phyloP scores from a whole-genome alignment of 2,329 filamentous ascomycete genomes.

The Aspergillus sp. region DNA sequence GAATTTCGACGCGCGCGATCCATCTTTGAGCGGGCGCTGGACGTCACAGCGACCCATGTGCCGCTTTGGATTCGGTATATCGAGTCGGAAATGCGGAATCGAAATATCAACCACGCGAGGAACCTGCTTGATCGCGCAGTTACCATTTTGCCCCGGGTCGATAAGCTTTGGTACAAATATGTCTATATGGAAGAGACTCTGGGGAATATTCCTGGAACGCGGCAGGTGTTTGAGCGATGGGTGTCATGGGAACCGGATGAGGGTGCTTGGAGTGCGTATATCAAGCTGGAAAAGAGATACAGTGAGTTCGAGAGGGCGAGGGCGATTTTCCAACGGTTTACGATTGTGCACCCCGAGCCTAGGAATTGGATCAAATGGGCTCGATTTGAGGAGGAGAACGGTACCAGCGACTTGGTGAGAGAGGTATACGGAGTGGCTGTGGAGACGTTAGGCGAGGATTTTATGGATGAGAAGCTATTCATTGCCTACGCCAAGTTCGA shows the following conservation, averaged over 20 bases:
- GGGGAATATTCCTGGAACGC: constrained; percentile 85
- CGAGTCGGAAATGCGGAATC: constrained; percentile 91
- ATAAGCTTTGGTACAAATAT: constrained; percentile 99
- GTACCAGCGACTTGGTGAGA: constrained; percentile 85
- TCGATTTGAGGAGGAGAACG: constrained; percentile 93
- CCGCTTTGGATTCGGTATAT: constrained; percentile 90
- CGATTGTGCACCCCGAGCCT: constrained; percentile 87
- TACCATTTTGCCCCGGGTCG: constrained; percentile 81
- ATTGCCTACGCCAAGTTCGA: constrained; percentile 95
- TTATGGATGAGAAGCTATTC: constrained; percentile 94
- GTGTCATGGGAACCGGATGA: constrained; percentile 98
- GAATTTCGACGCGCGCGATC: constrained; percentile 89
- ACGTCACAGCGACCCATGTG: constrained; percentile 84
- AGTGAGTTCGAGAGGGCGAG: constrained; percentile 88
- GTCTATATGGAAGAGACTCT: constrained; percentile 98
- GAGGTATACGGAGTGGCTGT: constrained; percentile 89
- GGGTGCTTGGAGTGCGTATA: constrained; percentile 91
- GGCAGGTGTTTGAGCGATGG: constrained; percentile 96
- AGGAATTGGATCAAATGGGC: constrained; percentile 99
- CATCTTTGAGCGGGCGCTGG: constrained; percentile 91
- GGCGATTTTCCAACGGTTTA: constrained; percentile 86
- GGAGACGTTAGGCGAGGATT: constrained; percentile 87
- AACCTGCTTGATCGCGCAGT: constrained; percentile 96
- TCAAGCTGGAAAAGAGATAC: constrained; percentile 95
- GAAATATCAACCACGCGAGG: constrained; percentile 95